phyloP scores from a whole-genome alignment of 495 filamentous ascomycete species.

The Pseudomonodictys pantanalensis region DNA sequence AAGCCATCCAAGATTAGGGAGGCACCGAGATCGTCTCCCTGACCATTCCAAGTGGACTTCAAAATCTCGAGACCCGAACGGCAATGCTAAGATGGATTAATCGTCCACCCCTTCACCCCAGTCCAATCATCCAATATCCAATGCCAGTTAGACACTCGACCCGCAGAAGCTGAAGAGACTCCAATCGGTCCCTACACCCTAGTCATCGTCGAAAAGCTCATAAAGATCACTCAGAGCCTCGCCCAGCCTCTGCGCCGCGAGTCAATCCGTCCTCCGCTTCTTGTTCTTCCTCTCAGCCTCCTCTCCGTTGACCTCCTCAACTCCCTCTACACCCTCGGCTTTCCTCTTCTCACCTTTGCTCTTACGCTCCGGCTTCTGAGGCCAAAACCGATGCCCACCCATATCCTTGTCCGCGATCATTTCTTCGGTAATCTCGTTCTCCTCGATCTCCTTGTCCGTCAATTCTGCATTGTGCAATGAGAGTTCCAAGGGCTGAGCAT shows the following conservation, averaged over 20 bases:
- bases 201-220: not conserved
- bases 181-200: no score
- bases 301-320: not conserved
- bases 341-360: constrained; percentile 16
- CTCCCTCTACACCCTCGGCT: constrained; percentile 10
- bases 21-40: no score
- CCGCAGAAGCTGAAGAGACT: no score
- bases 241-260: not conserved
- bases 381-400: constrained; percentile 17
- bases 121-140: no score
- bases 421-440: constrained; percentile 10
- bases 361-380: not conserved
- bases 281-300: not conserved
- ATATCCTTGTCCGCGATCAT: not conserved
- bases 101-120: no score
- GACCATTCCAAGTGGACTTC: no score
- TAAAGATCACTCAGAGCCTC: not conserved
- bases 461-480: not conserved
- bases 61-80: no score
- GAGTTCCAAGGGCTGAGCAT: constrained; percentile 1
- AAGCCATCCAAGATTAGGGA: no score
- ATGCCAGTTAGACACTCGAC: no score
- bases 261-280: constrained; percentile 10
- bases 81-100: no score
- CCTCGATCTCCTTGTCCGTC: constrained; percentile 15